A percentile compares a stretch with the other conserved stretches of the same genome.
phyloP scores from a whole-genome alignment of 768 basidiomycete species.

The Pleurotus ostreatus region DNA sequence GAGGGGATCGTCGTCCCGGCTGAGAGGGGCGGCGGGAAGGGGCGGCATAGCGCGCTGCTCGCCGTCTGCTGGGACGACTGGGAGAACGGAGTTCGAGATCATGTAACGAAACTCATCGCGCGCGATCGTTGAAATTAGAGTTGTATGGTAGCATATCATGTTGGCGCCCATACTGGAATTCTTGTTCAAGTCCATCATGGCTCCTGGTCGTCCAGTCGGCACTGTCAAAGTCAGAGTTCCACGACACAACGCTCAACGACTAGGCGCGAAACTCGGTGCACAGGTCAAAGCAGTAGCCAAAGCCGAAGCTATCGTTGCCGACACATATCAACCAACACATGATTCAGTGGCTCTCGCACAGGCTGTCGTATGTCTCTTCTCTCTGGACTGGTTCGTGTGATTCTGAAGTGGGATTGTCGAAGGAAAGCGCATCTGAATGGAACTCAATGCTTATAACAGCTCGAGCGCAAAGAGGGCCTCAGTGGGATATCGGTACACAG shows the following conservation, averaged over 20 bases:
- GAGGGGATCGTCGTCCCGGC: conserved; percentile 21
- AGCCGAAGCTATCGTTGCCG: conserved; percentile 43
- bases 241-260: conserved; percentile 69
- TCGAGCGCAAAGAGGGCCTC: conserved; percentile 77
- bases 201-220: conserved; percentile 53
- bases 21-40: conserved; percentile 27
- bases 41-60: conserved; percentile 33
- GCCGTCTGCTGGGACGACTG: conserved; percentile 48
- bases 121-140: no score
- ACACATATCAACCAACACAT: conserved; percentile 58
- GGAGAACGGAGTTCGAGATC: conserved; percentile 32
- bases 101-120: conserved; percentile 25
- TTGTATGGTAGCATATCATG: no score
- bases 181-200: conserved; percentile 34
- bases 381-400: background rate
- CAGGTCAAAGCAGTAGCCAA: conserved; percentile 57
- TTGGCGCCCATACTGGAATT: no score
- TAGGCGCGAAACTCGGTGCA: conserved; percentile 57
- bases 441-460: conserved; percentile 77
- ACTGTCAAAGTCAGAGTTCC: conserved; percentile 65
- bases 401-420: background rate
- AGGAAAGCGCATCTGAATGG: conserved; percentile 85
- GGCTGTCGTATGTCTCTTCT: conserved; percentile 53
- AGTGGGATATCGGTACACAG: conserved; percentile 86
- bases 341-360: conserved; percentile 50